Base-by-base conservation (phyloP, 2,329 filamentous ascomycete species). In the Trichoderma brevicompactum region DNA sequence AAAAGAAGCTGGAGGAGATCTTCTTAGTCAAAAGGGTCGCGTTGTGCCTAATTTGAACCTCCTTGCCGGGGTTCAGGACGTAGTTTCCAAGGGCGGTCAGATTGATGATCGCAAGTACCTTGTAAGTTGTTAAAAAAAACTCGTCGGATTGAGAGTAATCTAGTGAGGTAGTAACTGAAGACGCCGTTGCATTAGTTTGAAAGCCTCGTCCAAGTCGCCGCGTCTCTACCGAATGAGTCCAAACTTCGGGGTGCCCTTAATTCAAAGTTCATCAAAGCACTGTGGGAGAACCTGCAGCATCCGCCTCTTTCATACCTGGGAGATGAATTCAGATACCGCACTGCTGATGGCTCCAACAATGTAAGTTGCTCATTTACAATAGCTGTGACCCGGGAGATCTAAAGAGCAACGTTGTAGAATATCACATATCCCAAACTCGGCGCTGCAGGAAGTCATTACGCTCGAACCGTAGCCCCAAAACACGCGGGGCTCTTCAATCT, bases 291-390 rank as follows among this genome's bases (percentile, higher is more conserved):
- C 55, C 55, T 59, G 34, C 40, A 59, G 32, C 55, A 59, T 49
- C 55, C 66, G 40, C 66, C 69, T 34, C 34, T 72, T 2, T 68
- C 70, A 0, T 73, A 72, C 36, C 68, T 73, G 0, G 72, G 71
- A 1, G 68, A 72, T 48, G 69, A 68, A 0, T 72, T 71, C 56
- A 66, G 69, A 34, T 73, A 73, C 19, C 69, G 71, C 13, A 70
- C 69, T 7, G 69, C 73, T 4, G 70, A 76, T 43, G 74, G 75
- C 46, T 73, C 70, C 15, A 68, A 71, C 44, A 75, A 76, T 43
- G 48, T 40, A 43, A 56, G 53, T 43, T 28, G n/a, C 36, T 7
- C 36, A 8, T 38, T 7, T 38, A 8, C 3, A 38, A 10, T 7
- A 38, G 7, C 10, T 38, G 7, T 40, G 40, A 56, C 2, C n/a